These are phyloP conservation scores for Pseudogymnoascus sp. DNA, from an alignment of 2,329 filamentous ascomycete genomes.

Conservation along the genomic window DNA sequence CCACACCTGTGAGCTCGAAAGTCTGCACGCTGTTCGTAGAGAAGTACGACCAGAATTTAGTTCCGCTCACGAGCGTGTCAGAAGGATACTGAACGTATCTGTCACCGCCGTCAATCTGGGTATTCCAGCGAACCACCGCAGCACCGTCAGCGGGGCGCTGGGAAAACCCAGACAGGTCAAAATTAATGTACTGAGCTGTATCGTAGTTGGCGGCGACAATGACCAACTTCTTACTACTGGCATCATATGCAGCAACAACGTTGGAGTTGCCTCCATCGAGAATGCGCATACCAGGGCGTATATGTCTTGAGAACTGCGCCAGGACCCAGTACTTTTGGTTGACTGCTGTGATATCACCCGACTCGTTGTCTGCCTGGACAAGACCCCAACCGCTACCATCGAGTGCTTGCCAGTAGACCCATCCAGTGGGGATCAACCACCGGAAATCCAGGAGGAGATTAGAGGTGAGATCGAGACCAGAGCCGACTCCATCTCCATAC, in stretches of 20 bases:
- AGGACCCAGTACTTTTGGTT: slow-evolving; percentile 36
- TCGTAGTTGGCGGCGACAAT: slow-evolving; percentile 37
- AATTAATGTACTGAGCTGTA: slow-evolving; percentile 32
- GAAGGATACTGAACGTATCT: slow-evolving; percentile 27
- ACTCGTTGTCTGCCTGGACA: slow-evolving; percentile 34
- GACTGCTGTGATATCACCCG: slow-evolving; percentile 24
- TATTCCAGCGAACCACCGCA: slow-evolving; percentile 32
- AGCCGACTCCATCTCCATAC: slow-evolving; percentile 35
- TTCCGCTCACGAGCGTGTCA: slow-evolving; percentile 30
- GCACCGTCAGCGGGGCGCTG: slow-evolving; percentile 23
- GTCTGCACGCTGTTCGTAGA: slow-evolving; percentile 31
- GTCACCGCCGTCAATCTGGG: slow-evolving; percentile 31
- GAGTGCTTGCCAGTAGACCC: slow-evolving; percentile 39
- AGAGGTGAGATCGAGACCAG: slow-evolving; percentile 22
- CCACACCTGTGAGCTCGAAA: slow-evolving; percentile 28
- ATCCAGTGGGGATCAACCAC: slow-evolving; percentile 35
- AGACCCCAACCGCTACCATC: slow-evolving; percentile 37
- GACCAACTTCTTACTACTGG: slow-evolving; percentile 28
- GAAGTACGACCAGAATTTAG: slow-evolving; percentile 33
- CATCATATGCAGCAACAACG: slow-evolving; percentile 35
- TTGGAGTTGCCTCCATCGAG: slow-evolving; percentile 31
- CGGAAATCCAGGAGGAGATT: slow-evolving; percentile 36
- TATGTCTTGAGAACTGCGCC: slow-evolving; percentile 37
- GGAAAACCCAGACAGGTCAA: slow-evolving; percentile 32
- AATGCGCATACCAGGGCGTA: slow-evolving; percentile 35